Conservation (phyloP, 805 yeast genomes). For the Saturnispora besseyi region DNA sequence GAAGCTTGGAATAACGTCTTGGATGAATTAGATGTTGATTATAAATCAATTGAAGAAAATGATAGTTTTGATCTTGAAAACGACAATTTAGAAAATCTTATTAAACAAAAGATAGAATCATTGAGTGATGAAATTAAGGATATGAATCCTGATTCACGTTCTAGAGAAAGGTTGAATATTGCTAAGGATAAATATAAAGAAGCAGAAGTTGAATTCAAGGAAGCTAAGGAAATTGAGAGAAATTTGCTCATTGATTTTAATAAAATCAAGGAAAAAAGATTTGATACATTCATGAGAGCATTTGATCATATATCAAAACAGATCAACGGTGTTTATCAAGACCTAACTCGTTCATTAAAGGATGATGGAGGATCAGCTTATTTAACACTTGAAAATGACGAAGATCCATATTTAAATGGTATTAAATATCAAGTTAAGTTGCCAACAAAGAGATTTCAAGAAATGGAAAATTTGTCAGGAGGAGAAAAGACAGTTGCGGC, state of each 20-base stretch:
- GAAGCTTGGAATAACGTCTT: constrained; percentile 27
- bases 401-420: constrained; percentile 80
- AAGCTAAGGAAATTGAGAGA: constrained; percentile 53
- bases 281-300: constrained; percentile 56
- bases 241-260: constrained; percentile 47
- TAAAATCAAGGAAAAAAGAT: constrained; percentile 50
- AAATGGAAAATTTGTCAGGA: constrained; percentile 87
- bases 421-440: constrained; percentile 92
- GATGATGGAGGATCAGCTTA: constrained; percentile 81
- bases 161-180: constrained; percentile 64
- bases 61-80: constrained; percentile 35
- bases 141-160: constrained; percentile 76
- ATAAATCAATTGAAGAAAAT: constrained; percentile 41
- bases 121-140: constrained; percentile 30
- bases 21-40: constrained; percentile 49
- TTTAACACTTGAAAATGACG: constrained; percentile 76
- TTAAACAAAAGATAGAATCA: constrained; percentile 26
- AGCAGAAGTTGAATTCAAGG: constrained; percentile 55
- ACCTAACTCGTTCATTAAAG: constrained; percentile 70
- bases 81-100: constrained; percentile 23
- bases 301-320: constrained; percentile 65
- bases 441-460: constrained; percentile 86
- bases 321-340: constrained; percentile 76
- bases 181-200: constrained; percentile 52
- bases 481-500: constrained; percentile 98